Evolutionary conservation across 306 rosid species (phyloP).

Genomic region (Dryas alaskensis): DNA sequence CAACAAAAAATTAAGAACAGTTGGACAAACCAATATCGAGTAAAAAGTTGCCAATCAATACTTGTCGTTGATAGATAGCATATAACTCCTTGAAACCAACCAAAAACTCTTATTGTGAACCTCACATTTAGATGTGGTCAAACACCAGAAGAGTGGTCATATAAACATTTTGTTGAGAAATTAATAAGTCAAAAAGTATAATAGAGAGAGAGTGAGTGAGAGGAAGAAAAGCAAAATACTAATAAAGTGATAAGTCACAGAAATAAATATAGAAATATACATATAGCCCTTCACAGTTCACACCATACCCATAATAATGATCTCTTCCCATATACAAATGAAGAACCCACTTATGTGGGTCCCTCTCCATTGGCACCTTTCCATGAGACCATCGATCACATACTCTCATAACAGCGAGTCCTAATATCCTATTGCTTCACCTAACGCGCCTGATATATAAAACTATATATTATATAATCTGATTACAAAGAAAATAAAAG

Average conservation of each 20-base stretch:
- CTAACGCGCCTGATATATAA: too few species aligned
- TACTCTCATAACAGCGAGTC: too few species aligned
- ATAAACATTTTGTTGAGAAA: background rate
- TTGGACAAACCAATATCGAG: background rate
- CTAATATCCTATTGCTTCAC: too few species aligned
- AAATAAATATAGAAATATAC: background rate
- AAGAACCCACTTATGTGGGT: slow-evolving; percentile 5
- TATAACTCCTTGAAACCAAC: background rate
- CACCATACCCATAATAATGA: background rate
- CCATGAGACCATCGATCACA: too few species aligned
- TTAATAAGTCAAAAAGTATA: background rate
- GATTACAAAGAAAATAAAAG: background rate
- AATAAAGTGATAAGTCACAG: background rate
- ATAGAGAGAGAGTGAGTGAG: background rate
- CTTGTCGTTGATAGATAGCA: background rate
- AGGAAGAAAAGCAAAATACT: background rate
- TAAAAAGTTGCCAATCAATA: background rate
- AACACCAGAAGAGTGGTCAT: background rate
- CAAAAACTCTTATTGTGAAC: background rate
- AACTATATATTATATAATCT: too few species aligned
- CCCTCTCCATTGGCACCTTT: background rate
- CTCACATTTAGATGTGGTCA: background rate
- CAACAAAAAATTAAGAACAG: too few species aligned
- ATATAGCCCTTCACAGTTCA: background rate
- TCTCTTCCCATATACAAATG: slow-evolving; percentile 5